Percentiles rank a stretch among this genome's conserved stretches.
Conservation (phyloP, 2,329 filamentous ascomycete species). For the Fusarium buharicum region DNA sequence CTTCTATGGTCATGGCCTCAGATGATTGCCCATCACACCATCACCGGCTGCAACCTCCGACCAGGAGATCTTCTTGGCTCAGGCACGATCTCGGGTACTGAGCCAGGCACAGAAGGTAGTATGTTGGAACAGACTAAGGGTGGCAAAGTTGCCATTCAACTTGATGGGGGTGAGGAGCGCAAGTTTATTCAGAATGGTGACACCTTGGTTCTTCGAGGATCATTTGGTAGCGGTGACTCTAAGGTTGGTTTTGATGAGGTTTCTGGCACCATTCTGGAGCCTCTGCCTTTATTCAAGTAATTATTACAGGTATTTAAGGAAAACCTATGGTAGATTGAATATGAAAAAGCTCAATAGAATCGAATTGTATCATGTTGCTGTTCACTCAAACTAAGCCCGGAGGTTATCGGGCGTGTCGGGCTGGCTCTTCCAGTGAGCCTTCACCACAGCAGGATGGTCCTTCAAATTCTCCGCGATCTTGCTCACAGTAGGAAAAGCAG, state of each 20-base stretch:
- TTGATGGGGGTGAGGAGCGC: slow-evolving; percentile 73
- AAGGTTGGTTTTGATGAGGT: slow-evolving; percentile 83
- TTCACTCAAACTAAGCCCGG: slow-evolving; percentile 16
- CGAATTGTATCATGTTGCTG: not conserved
- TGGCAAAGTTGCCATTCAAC: slow-evolving; percentile 71
- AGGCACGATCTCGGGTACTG: slow-evolving; percentile 77
- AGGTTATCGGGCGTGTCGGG: slow-evolving; percentile 57
- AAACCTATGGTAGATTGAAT: not conserved
- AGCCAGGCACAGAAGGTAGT: slow-evolving; percentile 72
- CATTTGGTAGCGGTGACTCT: slow-evolving; percentile 71
- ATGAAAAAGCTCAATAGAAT: not conserved
- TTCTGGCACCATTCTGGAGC: slow-evolving; percentile 65
- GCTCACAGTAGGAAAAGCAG: slow-evolving; percentile 58
- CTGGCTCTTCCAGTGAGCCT: slow-evolving; percentile 65
- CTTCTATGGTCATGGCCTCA: slow-evolving; percentile 85
- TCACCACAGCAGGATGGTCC: slow-evolving; percentile 60
- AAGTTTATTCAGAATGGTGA: slow-evolving; percentile 81
- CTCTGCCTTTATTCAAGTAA: slow-evolving; percentile 47
- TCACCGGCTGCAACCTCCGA: slow-evolving; percentile 79
- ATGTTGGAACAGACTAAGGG: slow-evolving; percentile 77
- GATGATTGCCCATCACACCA: slow-evolving; percentile 84
- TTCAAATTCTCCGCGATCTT: slow-evolving; percentile 59
- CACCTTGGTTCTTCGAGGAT: slow-evolving; percentile 72
- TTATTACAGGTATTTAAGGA: not conserved
- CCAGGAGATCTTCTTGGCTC: slow-evolving; percentile 81